Evolutionary conservation across 768 basidiomycete species (phyloP), one percentile per base, ranked within the genome.

Genomic region (Leucocoprinus sp.): DNA sequence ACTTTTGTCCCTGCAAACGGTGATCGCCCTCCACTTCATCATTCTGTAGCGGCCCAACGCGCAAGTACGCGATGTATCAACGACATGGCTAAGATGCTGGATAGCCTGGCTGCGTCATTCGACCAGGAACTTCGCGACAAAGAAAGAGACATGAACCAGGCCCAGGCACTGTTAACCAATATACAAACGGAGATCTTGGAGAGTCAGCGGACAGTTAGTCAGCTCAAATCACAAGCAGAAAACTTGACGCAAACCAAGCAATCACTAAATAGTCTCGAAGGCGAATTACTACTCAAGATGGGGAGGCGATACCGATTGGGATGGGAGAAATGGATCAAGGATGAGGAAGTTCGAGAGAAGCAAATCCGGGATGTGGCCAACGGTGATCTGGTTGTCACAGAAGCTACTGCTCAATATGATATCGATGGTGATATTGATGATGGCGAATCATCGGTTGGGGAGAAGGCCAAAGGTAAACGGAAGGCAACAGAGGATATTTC

Each of bases 271-370:
- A 71, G 73, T 24, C 62, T 93, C 45, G 84, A 91, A 61, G 63
- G 61, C 14, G 80, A 80, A 50, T 64, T 97, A 23, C 64, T 73
- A 21, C 66, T 66, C 5, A 90, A 86, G 64, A 89, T 96, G 80
- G 85, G 82, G 15, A 75, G 75, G 54, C 71, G 85, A 52, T 91
- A 90, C 65, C 75, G 87, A 40, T 57, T 84, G 19, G 95, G 93
- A 2, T 97, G 86, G 83, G 90, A 95, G 60, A 88, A 86, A 55
- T 98, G 95, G 93, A 65, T 87, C 17, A 81, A 81, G 53, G 84
- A 85, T 46, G 89, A 97, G 65, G 84, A 89, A 57, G 67, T 67
- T 26, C 74, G 93, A 21, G 91, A 95, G 64, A 76, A 69, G 50
- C 61, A 62, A 1, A 79, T 89, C 52, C 75, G 82, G 38, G 78